phyloP scores from a whole-genome alignment of 768 basidiomycete genomes.

The Termitomyces sp. region DNA sequence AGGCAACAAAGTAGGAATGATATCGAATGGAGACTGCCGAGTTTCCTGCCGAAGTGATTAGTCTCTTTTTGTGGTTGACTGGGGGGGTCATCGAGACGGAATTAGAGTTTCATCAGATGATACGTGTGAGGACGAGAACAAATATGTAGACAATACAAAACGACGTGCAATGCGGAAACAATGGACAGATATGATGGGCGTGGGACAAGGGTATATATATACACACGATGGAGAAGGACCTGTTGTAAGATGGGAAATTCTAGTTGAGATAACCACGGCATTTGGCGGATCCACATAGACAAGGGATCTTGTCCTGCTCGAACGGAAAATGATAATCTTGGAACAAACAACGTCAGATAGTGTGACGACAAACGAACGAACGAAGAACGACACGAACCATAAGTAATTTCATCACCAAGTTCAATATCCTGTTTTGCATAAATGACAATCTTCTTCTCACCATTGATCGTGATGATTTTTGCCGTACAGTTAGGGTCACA shows the following conservation, averaged over 20 bases:
- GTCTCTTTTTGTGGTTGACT: neutral
- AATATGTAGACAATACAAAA: constrained; percentile 16
- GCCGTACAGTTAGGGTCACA: constrained; percentile 94
- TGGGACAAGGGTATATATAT: constrained; percentile 1
- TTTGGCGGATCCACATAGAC: constrained; percentile 83
- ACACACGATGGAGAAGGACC: constrained; percentile 1
- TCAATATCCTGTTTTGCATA: constrained; percentile 97
- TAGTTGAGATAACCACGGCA: constrained; percentile 97
- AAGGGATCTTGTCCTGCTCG: constrained; percentile 96
- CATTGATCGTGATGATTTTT: constrained; percentile 86
- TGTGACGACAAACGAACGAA: neutral
- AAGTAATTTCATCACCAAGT: constrained; percentile 96
- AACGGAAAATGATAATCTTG: constrained; percentile 98
- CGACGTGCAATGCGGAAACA: constrained; percentile 13
- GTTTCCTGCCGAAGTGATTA: neutral
- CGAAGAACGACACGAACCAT: constrained; percentile 49
- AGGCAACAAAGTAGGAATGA: neutral
- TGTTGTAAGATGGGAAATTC: constrained; percentile 20
- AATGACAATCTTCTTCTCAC: constrained; percentile 98
- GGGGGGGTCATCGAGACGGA: neutral
- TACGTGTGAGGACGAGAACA: constrained; percentile 3
- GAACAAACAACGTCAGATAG: neutral
- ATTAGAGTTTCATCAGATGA: constrained; percentile 8
- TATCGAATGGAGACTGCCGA: neutral
- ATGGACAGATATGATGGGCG: constrained; percentile 7